Evolutionary conservation across 768 basidiomycete species (phyloP), one percentile per base, ranked within the genome.

Genomic region (Pilatotrama ljubarskyi): DNA sequence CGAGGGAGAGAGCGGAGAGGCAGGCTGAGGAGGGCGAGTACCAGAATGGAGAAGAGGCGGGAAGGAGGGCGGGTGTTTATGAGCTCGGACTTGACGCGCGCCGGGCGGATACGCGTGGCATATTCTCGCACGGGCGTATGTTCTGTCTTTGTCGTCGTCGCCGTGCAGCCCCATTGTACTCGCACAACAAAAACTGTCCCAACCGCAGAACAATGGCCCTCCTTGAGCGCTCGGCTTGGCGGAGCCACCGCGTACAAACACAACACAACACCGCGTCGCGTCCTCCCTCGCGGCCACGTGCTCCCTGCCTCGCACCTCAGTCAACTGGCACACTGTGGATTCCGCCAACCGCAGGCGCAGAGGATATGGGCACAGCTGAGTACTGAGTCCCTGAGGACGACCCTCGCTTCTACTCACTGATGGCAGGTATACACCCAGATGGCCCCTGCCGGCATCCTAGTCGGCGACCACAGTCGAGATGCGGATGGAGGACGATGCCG

Each of bases 211-310:
- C 61, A 63, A 63, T 63, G 56, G 46, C 10, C 18, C 4, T 29
- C 7, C 11, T 15, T 22, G 51, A 42, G 17, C 61, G 61, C 61
- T 40, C 51, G 24, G 3, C 25, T 26, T 22, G 15, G 11, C 25
- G 49, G 44, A 61, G 61, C 61, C 56, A 63, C 61, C n/a, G 51
- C n/a, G 22, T 5, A 1, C 61, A 63, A 63, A 63, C 20, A 63
- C 32, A 1, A 5, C 8, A 18, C 50, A 58, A 49, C 38, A 61
- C 46, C 20, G 25, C 51, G 14, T 49, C 36, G 46, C 43, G 43
- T 2, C n/a, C n/a, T n/a, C n/a, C n/a, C 11, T 22, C 43, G 3
- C 43, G 9, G 43, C 11, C 44, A 24, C 43, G 43, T 20, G 43
- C n/a, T n/a, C n/a, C n/a, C n/a, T n/a, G n/a, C n/a, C n/a, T n/a